Conservation (phyloP, 495 filamentous ascomycete genomes). For the Trypethelium eluteriae region DNA sequence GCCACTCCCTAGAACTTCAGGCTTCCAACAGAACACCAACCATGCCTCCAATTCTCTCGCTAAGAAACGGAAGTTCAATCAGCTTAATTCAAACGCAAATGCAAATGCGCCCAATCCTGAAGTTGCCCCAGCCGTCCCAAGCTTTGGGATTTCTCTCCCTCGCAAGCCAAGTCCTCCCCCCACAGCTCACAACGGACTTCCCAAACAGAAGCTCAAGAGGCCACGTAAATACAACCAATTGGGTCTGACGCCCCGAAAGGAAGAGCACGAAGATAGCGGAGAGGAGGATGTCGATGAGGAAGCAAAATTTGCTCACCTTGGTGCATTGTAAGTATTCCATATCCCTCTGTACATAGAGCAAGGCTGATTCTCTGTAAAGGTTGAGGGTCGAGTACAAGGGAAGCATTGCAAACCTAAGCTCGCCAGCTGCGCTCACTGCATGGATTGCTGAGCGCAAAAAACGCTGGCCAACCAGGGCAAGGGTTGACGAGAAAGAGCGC, state of each 20-base stretch:
- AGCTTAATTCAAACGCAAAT: not conserved
- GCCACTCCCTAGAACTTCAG: not conserved
- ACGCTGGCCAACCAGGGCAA: slow-evolving; percentile 66
- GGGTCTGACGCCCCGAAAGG: slow-evolving; percentile 68
- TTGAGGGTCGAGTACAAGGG: slow-evolving; percentile 35
- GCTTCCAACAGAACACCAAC: not conserved
- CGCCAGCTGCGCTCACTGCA: slow-evolving; percentile 59
- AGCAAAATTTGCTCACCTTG: slow-evolving; percentile 41
- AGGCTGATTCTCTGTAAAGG: not conserved
- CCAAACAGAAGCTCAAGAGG: slow-evolving; percentile 59
- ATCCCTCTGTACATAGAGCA: not conserved
- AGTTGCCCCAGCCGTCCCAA: slow-evolving; percentile 50
- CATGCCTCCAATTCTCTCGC: not conserved
- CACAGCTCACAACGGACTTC: slow-evolving; percentile 24
- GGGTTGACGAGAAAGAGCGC: slow-evolving; percentile 43
- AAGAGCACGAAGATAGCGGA: slow-evolving; percentile 60
- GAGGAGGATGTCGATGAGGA: slow-evolving; percentile 75
- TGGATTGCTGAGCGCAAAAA: slow-evolving; percentile 77
- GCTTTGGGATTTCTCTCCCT: slow-evolving; percentile 52
- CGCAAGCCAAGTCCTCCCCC: slow-evolving; percentile 49
- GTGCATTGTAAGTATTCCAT: slow-evolving; percentile 11
- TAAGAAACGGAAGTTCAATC: slow-evolving; percentile 21
- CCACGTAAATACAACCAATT: slow-evolving; percentile 71
- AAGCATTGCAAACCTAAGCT: slow-evolving; percentile 36
- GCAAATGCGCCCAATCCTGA: slow-evolving; percentile 10